These are phyloP conservation scores for Thelephora aurantiotincta DNA, from an alignment of 768 basidiomycete genomes.

Conservation along the genomic window DNA sequence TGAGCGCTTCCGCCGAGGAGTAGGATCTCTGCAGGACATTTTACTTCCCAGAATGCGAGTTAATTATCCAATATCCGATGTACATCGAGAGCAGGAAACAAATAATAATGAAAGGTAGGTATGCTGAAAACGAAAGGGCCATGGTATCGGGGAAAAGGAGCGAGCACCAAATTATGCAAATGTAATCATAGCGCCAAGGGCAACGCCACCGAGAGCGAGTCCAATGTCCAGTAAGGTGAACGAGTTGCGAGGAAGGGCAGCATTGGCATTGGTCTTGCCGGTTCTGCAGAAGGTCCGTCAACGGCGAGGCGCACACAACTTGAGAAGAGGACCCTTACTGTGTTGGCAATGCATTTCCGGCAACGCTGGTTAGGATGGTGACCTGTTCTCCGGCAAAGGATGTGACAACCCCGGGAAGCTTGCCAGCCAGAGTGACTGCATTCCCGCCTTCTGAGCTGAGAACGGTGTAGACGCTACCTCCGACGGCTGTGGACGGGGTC, in stretches of 20 bases:
- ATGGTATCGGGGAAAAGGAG: neutral
- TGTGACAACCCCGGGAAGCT: slow-evolving; percentile 25
- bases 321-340: no score
- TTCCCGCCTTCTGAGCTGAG: slow-evolving; percentile 44
- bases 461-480: slow-evolving; percentile 37
- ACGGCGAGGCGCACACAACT: no score
- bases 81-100: neutral
- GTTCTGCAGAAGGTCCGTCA: no score
- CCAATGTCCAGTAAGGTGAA: neutral
- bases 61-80: neutral
- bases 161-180: neutral
- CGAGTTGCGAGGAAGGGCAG: neutral
- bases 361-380: slow-evolving; percentile 7
- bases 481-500: slow-evolving; percentile 32
- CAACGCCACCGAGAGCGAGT: neutral
- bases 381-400: slow-evolving; percentile 29
- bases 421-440: slow-evolving; percentile 43
- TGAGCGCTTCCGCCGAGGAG: slow-evolving; percentile 23
- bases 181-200: neutral
- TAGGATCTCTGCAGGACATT: slow-evolving; percentile 5
- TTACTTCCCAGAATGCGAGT: slow-evolving; percentile 2
- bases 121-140: neutral
- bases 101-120: neutral
- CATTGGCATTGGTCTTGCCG: no score
- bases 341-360: neutral